Base-by-base conservation (phyloP, 352 stramenopile species). In the Albugo candida region DNA sequence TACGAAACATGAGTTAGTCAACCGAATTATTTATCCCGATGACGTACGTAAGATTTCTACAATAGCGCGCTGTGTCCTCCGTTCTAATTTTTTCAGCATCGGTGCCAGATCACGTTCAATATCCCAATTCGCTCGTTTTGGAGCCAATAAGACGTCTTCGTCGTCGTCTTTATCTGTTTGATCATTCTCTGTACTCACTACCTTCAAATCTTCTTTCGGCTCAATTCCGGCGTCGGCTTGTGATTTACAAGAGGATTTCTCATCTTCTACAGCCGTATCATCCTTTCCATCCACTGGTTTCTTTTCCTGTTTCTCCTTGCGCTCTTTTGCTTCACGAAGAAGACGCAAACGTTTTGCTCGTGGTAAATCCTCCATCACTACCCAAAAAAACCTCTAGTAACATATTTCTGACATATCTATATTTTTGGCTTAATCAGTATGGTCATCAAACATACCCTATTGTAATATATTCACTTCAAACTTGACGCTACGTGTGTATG, bases 101-200 rank as follows among this genome's bases (percentile, higher is more conserved):
- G 78, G 78, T 16, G 73, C 79, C 48, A 92, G 83, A 42, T 87
- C 76, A 20, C 79, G 71, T 52, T 89, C 76, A 49, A 92, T 83
- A 47, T 92, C 79, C 75, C 76, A 92, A 48, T 87, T 92, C 16
- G 76, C 75, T 17, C 74, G 75, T 60, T 87, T 88, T 1, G 79
- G 75, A 17, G 79, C 79, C 1, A 92, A 56, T 35, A 74, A 77
- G 44, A 92, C 49, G 20, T 81, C 45, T 6, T 89, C 78, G 13
- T 71, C 66, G 0, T 81, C 71, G 6, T 70, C 67, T 19, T 82
- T 62, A 10, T 70, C 58, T 4, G 67, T 61, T 0, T 52, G 61
- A 1, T 50, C 40, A 5, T 47, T 45, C 20, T 55, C 48, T 11
- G 63, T 54, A 8, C 3, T 19, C 20, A 24, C 38, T 43, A 24